phyloP scores from a whole-genome alignment of 2,329 filamentous ascomycete species.

The Hypoxylon sp. region DNA sequence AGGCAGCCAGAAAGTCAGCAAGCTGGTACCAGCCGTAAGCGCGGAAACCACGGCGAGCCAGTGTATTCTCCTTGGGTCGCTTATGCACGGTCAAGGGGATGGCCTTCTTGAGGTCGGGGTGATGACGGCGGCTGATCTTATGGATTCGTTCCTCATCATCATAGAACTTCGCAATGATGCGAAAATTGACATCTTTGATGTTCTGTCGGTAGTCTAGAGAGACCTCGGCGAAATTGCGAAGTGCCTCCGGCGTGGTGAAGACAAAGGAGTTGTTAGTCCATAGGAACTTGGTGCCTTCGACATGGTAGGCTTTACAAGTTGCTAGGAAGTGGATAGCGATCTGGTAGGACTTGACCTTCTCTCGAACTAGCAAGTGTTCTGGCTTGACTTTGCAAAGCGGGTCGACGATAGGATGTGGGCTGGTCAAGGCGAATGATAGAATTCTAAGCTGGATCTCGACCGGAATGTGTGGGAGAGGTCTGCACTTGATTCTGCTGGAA shows the following conservation, averaged over 20 bases:
- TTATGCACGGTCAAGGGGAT: slow-evolving; percentile 60
- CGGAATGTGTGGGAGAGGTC: slow-evolving; percentile 62
- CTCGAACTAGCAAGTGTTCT: slow-evolving; percentile 62
- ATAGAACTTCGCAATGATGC: slow-evolving; percentile 70
- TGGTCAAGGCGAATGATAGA: slow-evolving; percentile 66
- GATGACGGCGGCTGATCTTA: slow-evolving; percentile 61
- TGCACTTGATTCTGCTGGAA: slow-evolving; percentile 39
- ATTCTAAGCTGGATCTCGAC: slow-evolving; percentile 68
- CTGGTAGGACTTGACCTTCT: slow-evolving; percentile 62
- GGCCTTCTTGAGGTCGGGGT: slow-evolving; percentile 60
- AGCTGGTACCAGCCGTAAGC: slow-evolving; percentile 70
- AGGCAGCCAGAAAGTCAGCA: slow-evolving; percentile 66
- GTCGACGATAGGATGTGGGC: slow-evolving; percentile 66
- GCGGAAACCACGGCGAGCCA: slow-evolving; percentile 67
- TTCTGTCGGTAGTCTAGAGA: slow-evolving; percentile 59
- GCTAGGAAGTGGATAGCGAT: slow-evolving; percentile 69
- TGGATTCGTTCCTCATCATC: slow-evolving; percentile 64
- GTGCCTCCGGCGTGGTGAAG: slow-evolving; percentile 67
- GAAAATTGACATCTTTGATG: slow-evolving; percentile 65
- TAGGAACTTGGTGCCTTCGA: slow-evolving; percentile 65
- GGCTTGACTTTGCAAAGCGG: slow-evolving; percentile 63
- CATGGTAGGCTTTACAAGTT: slow-evolving; percentile 65
- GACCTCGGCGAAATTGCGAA: slow-evolving; percentile 66
- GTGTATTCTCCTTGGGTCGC: slow-evolving; percentile 62
- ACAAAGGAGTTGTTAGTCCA: slow-evolving; percentile 69